Percentiles rank a stretch among this genome's conserved stretches.
These are phyloP conservation scores for Ustilago hordei DNA, from an alignment of 1,284 basidiomycete genomes.

Conservation along the genomic window DNA sequence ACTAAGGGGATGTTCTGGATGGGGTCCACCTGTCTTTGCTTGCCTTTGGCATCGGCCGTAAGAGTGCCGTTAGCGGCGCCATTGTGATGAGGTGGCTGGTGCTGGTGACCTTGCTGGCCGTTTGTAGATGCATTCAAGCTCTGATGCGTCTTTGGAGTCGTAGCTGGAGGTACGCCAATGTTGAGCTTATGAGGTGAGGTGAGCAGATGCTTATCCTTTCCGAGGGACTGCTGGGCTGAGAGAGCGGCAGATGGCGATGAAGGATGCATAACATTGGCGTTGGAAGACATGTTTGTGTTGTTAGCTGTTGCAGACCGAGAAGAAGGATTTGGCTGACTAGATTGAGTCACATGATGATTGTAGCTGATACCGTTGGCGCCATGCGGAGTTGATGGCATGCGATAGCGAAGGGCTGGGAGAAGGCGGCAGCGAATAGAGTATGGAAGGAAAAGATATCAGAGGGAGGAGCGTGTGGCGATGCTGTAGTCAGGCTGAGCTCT, in stretches of 20 bases:
- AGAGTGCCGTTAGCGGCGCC: background rate
- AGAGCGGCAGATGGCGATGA: constrained; percentile 7
- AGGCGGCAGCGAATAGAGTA: background rate
- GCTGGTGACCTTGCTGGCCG: background rate
- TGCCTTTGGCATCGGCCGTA: constrained; percentile 25
- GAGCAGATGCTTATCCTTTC: constrained; percentile 18
- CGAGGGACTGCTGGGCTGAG: constrained; percentile 11
- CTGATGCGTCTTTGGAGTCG: constrained; percentile 24
- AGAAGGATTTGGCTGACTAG: constrained; percentile 10
- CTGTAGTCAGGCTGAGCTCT: background rate
- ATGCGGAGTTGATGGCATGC: constrained; percentile 43
- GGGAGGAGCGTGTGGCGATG: background rate
- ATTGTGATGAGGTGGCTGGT: constrained; percentile 3
- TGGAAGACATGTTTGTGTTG: constrained; percentile 26
- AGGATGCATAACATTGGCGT: constrained; percentile 22
- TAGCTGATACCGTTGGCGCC: constrained; percentile 18
- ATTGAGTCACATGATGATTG: constrained; percentile 37
- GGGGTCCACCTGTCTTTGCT: constrained; percentile 36
- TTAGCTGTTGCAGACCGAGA: constrained; percentile 3
- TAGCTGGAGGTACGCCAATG: constrained; percentile 48
- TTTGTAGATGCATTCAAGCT: constrained; percentile 7
- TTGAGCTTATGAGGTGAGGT: constrained; percentile 46
- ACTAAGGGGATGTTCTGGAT: constrained; percentile 41
- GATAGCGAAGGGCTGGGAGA: constrained; percentile 6
- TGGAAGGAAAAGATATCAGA: background rate